Evolutionary conservation across 148 eudicot species (phyloP).

Genomic region (Rhododendron mucronatum): DNA sequence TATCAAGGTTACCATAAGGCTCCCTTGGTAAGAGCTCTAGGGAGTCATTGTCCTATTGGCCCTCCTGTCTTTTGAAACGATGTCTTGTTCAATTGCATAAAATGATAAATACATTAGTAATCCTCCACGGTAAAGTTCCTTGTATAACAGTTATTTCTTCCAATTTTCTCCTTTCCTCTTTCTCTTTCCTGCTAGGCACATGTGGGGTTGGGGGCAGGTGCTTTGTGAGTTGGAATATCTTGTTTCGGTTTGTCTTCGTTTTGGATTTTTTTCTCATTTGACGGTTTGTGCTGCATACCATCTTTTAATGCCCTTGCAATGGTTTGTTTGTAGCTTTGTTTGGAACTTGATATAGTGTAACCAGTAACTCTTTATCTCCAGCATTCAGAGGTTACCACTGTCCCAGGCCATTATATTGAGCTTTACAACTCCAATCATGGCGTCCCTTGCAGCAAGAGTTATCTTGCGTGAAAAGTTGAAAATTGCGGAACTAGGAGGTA

Average conservation of each 20-base stretch:
- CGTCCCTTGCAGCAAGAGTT: conserved; percentile 45
- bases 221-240: not conserved
- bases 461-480: conserved; percentile 47
- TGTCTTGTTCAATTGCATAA: not conserved
- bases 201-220: not conserved
- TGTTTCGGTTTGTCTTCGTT: not conserved
- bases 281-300: not conserved
- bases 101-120: not conserved
- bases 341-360: not conserved
- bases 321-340: not conserved
- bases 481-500: conserved; percentile 53
- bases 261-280: not conserved
- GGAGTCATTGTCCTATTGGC: not conserved
- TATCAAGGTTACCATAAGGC: not conserved
- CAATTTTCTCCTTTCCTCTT: not conserved
- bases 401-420: conserved; percentile 46
- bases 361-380: conserved; percentile 19
- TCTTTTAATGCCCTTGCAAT: not conserved
- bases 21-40: not conserved
- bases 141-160: not conserved
- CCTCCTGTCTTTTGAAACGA: not conserved
- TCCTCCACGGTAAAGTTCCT: not conserved
- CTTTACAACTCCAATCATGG: conserved; percentile 56
- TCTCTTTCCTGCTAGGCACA: not conserved
- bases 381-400: conserved; percentile 48